These are phyloP conservation scores for Sporothrix protearum DNA, from an alignment of 2,329 filamentous ascomycete genomes.

Conservation along the genomic window DNA sequence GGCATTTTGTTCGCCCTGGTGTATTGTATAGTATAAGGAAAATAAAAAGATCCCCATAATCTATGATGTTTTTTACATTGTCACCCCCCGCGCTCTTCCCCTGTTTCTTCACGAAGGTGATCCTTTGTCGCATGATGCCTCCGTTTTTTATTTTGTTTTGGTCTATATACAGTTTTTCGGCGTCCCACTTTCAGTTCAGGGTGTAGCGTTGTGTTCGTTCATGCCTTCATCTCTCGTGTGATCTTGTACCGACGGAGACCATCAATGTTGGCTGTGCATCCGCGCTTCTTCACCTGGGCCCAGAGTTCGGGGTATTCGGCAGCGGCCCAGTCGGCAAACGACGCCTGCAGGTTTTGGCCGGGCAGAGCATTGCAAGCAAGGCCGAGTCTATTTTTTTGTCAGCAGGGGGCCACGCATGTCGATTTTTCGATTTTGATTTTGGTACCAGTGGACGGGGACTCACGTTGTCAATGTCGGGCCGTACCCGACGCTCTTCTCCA, in stretches of 20 bases:
- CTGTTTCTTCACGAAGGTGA: not conserved
- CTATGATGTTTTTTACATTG: not conserved
- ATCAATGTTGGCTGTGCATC: conserved; percentile 44
- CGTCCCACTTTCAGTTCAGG: not conserved
- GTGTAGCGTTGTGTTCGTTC: not conserved
- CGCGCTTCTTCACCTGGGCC: conserved; percentile 59
- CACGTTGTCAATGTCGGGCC: conserved; percentile 68
- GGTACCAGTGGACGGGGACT: conserved; percentile 40
- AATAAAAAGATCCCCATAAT: not conserved
- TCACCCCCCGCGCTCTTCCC: not conserved
- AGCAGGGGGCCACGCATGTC: no score
- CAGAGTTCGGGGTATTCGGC: conserved; percentile 65
- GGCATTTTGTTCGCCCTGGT: not conserved
- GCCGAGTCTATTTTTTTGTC: conserved; percentile 57
- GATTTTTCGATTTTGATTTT: no score
- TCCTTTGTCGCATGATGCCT: not conserved
- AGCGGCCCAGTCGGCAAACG: conserved; percentile 72
- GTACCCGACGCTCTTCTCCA: conserved; percentile 63
- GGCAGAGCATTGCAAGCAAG: conserved; percentile 72
- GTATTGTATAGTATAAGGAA: conserved; percentile 3
- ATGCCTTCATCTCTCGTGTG: conserved; percentile 37
- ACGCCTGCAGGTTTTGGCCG: conserved; percentile 60
- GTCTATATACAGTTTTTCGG: conserved; percentile 2
- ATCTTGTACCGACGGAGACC: conserved; percentile 51
- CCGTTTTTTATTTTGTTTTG: not conserved